Conservation (phyloP, 768 basidiomycete species). For the Xerocomellus amylosporus region DNA sequence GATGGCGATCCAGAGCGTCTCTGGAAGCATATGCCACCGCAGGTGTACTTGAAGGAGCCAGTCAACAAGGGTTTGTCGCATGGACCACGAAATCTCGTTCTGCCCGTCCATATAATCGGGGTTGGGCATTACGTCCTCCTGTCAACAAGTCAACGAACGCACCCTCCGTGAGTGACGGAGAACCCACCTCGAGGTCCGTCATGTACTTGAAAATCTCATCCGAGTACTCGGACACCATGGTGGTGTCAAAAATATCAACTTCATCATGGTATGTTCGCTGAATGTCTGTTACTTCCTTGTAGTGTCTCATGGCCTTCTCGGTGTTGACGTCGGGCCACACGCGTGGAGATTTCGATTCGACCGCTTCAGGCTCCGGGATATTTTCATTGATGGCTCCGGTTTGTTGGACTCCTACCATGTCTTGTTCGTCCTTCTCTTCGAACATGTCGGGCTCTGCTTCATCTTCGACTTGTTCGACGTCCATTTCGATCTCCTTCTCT, state of each 20-base stretch:
- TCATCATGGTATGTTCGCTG: conserved; percentile 66
- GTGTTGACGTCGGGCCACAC: conserved; percentile 77
- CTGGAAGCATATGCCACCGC: conserved; percentile 98
- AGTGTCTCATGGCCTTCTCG: conserved; percentile 53
- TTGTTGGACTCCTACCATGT: conserved; percentile 53
- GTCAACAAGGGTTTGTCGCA: conserved; percentile 96
- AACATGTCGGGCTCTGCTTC: conserved; percentile 45
- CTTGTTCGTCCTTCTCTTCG: conserved; percentile 57
- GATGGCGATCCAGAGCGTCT: conserved; percentile 98
- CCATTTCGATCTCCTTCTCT: conserved; percentile 59
- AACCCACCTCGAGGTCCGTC: conserved; percentile 82
- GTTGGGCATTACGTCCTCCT: conserved; percentile 88
- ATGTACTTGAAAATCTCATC: conserved; percentile 98
- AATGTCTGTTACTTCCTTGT: conserved; percentile 63
- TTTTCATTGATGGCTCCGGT: conserved; percentile 47
- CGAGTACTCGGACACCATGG: conserved; percentile 98
- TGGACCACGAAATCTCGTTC: conserved; percentile 87
- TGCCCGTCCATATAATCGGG: conserved; percentile 93
- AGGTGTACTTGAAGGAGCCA: conserved; percentile 98
- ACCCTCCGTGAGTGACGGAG: not conserved
- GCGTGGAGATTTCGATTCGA: conserved; percentile 44
- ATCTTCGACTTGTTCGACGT: conserved; percentile 44
- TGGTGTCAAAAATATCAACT: conserved; percentile 66
- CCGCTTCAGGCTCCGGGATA: conserved; percentile 34
- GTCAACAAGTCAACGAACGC: conserved; percentile 19